These are phyloP conservation scores for Nicotiana obtusifolia DNA, from an alignment of 257 asterid species.

Conservation along the genomic window DNA sequence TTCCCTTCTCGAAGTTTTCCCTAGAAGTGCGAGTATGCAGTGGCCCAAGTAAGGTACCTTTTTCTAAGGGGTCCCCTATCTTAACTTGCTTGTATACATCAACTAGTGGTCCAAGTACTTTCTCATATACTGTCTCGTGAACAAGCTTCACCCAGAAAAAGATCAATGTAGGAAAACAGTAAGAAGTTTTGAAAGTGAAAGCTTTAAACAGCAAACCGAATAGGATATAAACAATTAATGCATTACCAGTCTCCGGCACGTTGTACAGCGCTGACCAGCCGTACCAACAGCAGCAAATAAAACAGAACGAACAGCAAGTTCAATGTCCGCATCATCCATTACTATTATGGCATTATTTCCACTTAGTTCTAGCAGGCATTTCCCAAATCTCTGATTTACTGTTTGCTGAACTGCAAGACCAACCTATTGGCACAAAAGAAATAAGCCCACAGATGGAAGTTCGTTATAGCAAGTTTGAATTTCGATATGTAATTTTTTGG, in stretches of 20 bases:
- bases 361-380: slow-evolving; percentile 88
- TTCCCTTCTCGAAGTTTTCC: slow-evolving; percentile 76
- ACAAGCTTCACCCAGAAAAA: slow-evolving; percentile 53
- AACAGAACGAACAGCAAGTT: slow-evolving; percentile 92
- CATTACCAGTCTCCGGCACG: slow-evolving; percentile 97
- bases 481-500: neutral
- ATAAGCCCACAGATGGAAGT: neutral
- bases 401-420: slow-evolving; percentile 94
- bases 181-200: slow-evolving; percentile 7
- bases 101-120: slow-evolving; percentile 61
- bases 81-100: slow-evolving; percentile 87
- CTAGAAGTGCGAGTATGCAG: slow-evolving; percentile 66
- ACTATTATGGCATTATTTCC: slow-evolving; percentile 94
- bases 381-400: slow-evolving; percentile 79
- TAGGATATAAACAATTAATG: neutral
- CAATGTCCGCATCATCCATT: slow-evolving; percentile 92
- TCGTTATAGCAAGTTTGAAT: neutral
- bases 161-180: neutral
- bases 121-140: slow-evolving; percentile 75
- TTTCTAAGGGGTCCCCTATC: slow-evolving; percentile 88
- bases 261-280: slow-evolving; percentile 98
- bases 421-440: slow-evolving; percentile 43
- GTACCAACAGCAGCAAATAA: slow-evolving; percentile 98
- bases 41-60: slow-evolving; percentile 89
- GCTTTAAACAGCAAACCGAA: slow-evolving; percentile 3